Conservation (phyloP, 768 basidiomycete species). For the Epithele typhae region DNA sequence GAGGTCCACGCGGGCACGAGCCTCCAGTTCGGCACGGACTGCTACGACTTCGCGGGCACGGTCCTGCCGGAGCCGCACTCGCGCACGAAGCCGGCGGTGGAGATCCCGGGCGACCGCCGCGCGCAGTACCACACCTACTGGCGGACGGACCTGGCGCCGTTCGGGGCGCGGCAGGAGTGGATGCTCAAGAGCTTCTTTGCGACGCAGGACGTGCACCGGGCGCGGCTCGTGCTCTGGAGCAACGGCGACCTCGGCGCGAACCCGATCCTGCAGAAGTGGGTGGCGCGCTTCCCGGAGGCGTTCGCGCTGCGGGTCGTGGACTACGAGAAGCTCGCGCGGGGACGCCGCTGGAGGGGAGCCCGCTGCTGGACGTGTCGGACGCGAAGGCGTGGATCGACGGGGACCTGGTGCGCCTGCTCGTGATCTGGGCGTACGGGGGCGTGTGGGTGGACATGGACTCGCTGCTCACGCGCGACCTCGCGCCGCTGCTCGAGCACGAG, state of each 20-base stretch:
- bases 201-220: constrained; percentile 67
- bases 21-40: constrained; percentile 79
- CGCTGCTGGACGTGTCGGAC: constrained; percentile 59
- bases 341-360: constrained; percentile 70
- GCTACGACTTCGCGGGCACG: constrained; percentile 90
- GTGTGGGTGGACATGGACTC: constrained; percentile 99
- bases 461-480: constrained; percentile 80
- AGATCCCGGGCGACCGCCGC: constrained; percentile 27
- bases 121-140: constrained; percentile 90
- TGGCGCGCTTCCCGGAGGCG: constrained; percentile 58
- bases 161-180: constrained; percentile 79
- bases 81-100: constrained; percentile 5
- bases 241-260: constrained; percentile 69
- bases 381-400: constrained; percentile 92
- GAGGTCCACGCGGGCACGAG: constrained; percentile 80
- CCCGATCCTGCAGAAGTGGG: constrained; percentile 55
- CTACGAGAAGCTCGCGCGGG: constrained; percentile 58
- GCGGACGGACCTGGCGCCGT: constrained; percentile 82
- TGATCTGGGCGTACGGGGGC: constrained; percentile 88
- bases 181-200: constrained; percentile 94
- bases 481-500: constrained; percentile 87
- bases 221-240: constrained; percentile 85
- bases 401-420: constrained; percentile 82
- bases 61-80: constrained; percentile 35
- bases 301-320: constrained; percentile 72